Evolutionary conservation across 208 protist species (phyloP).

Genomic region (Trypanosoma cruzi): DNA sequence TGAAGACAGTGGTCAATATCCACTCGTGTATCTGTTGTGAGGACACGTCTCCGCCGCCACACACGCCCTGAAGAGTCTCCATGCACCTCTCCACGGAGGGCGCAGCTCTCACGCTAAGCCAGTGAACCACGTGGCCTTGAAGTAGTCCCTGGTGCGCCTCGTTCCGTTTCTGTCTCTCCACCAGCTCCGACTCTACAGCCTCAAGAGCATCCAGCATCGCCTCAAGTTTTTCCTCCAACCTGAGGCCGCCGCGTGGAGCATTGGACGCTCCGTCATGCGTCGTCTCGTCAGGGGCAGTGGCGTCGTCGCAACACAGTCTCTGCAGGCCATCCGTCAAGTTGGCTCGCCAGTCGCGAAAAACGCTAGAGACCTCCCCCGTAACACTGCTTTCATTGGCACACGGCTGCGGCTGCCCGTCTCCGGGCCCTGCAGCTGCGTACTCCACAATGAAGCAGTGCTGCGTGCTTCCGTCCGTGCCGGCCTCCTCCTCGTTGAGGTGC

Average conservation of each 20-base stretch:
- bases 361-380: conserved; percentile 12
- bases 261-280: background rate
- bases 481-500: conserved; percentile 26
- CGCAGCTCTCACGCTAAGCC: conserved; percentile 13
- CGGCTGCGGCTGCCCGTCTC: too few relatives aligned
- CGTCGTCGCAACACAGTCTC: background rate
- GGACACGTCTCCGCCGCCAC: background rate
- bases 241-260: background rate
- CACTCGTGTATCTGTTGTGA: background rate
- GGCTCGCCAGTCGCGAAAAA: conserved; percentile 24
- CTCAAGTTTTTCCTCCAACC: background rate
- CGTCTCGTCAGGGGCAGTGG: background rate
- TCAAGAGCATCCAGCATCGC: background rate
- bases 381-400: background rate
- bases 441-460: conserved; percentile 23
- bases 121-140: conserved; percentile 6
- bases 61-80: background rate
- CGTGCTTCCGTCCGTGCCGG: background rate
- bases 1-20: conserved; percentile 5
- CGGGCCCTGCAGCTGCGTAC: conserved; percentile 15
- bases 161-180: background rate
- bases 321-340: conserved; percentile 5
- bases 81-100: conserved; percentile 20
- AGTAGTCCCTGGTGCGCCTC: background rate
- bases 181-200: conserved; percentile 1